Percentiles rank a stretch among this genome's conserved stretches.
phyloP scores from a whole-genome alignment of 2,329 filamentous ascomycete genomes.

The Aspergillus sergii region DNA sequence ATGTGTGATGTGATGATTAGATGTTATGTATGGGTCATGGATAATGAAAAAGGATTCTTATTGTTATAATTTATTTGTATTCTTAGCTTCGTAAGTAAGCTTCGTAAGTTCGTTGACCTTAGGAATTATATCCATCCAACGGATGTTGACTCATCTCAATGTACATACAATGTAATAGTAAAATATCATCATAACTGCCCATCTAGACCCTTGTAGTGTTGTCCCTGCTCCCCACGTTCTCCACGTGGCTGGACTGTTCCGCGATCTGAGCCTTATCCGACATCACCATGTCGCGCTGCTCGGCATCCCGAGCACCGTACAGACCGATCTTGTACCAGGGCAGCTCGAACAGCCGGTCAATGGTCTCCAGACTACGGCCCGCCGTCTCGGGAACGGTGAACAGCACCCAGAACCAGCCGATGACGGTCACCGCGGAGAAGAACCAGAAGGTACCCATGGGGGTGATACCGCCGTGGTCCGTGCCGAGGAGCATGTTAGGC shows the following conservation, averaged over 20 bases:
- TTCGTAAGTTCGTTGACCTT: background rate
- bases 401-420: conserved; percentile 72
- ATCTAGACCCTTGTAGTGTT: conserved; percentile 23
- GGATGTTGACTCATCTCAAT: background rate
- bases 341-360: conserved; percentile 71
- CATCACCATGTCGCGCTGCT: conserved; percentile 27
- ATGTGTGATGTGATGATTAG: background rate
- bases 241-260: conserved; percentile 6
- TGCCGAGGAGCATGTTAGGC: conserved; percentile 68
- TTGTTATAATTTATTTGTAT: background rate
- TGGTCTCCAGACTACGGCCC: conserved; percentile 59
- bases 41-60: too few species aligned
- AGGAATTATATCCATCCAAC: background rate
- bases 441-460: conserved; percentile 75
- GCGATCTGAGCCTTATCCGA: conserved; percentile 29
- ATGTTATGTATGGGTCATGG: background rate
- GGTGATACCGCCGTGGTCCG: conserved; percentile 44
- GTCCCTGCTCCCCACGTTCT: conserved; percentile 4
- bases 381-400: conserved; percentile 73
- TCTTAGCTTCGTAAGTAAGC: background rate
- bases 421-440: conserved; percentile 68
- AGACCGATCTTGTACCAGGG: conserved; percentile 75
- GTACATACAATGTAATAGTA: background rate
- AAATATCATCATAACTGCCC: background rate
- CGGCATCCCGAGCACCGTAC: conserved; percentile 35